phyloP scores from a whole-genome alignment of 306 rosid genomes.

The Morella rubra region DNA sequence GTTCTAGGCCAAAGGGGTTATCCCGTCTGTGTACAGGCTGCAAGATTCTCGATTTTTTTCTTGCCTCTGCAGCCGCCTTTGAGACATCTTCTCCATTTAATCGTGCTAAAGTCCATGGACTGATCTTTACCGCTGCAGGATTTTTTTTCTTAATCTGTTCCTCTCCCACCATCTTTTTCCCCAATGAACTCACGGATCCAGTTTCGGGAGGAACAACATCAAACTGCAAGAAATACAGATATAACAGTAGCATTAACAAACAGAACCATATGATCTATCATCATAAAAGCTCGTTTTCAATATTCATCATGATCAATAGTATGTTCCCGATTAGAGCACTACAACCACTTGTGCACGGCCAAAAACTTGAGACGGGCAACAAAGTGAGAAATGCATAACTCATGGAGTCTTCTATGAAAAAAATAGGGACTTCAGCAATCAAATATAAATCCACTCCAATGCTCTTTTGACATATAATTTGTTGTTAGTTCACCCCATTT shows the following conservation, averaged over 20 bases:
- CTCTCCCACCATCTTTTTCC: constrained; percentile 59
- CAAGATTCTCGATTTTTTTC: constrained; percentile 87
- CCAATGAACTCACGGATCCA: constrained; percentile 74
- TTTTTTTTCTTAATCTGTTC: constrained; percentile 71
- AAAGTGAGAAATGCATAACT: background rate
- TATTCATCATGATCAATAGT: background rate
- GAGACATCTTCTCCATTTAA: constrained; percentile 90
- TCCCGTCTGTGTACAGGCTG: constrained; percentile 75
- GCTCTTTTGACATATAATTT: background rate
- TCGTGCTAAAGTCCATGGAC: constrained; percentile 97
- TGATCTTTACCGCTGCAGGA: constrained; percentile 77
- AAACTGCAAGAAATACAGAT: constrained; percentile 46
- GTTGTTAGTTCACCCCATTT: background rate
- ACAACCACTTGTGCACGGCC: background rate
- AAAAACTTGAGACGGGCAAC: background rate
- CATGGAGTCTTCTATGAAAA: background rate
- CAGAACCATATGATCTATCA: constrained; percentile 2
- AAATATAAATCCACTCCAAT: background rate
- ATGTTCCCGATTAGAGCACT: background rate
- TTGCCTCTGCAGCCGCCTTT: constrained; percentile 95
- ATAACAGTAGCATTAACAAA: constrained; percentile 6
- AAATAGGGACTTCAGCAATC: background rate
- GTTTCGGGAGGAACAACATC: constrained; percentile 97
- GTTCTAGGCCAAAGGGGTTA: constrained; percentile 49
- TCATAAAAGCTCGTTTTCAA: background rate